Conservation (phyloP, 768 basidiomycete genomes). For the Podaxis sp. region DNA sequence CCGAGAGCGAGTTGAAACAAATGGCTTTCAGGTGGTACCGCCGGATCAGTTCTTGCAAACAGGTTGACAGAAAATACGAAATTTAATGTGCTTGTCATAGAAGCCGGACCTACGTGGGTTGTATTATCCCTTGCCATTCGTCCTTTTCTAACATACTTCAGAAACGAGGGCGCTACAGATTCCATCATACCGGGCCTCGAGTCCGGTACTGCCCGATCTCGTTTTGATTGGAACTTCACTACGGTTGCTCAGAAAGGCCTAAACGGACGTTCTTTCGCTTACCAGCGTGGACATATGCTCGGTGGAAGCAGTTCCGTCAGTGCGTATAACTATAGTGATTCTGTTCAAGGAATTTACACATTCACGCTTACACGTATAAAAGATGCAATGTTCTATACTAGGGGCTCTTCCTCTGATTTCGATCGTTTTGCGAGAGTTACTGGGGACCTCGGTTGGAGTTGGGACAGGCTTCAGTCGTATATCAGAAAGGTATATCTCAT, state of each 20-base stretch:
- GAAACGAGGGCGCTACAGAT: slow-evolving; percentile 21
- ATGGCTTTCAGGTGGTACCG: slow-evolving; percentile 23
- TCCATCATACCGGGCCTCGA: slow-evolving; percentile 20
- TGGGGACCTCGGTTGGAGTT: slow-evolving; percentile 17
- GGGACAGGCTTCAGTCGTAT: slow-evolving; percentile 15
- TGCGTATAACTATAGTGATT: not conserved
- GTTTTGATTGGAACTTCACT: slow-evolving; percentile 32
- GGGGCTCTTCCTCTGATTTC: slow-evolving; percentile 17
- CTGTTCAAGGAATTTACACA: not conserved
- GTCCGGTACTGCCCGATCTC: slow-evolving; percentile 1
- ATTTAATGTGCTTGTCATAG: slow-evolving; percentile 28
- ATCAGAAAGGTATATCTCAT: slow-evolving; percentile 23
- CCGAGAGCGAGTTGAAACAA: not conserved
- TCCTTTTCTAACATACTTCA: slow-evolving; percentile 6
- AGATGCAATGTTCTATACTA: slow-evolving; percentile 19
- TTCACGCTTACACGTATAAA: not conserved
- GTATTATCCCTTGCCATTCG: not conserved
- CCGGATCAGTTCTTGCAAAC: slow-evolving; percentile 30
- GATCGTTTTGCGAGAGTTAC: slow-evolving; percentile 17
- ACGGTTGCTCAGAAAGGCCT: slow-evolving; percentile 28
- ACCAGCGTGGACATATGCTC: slow-evolving; percentile 30
- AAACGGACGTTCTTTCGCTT: slow-evolving; percentile 24
- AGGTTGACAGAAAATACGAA: slow-evolving; percentile 27
- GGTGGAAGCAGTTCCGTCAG: slow-evolving; percentile 27
- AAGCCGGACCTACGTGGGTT: slow-evolving; percentile 30